Evolutionary conservation across 495 filamentous ascomycete genomes (phyloP), one percentile per base, ranked within the genome.

Genomic region (Hypoxylon subgilvum): DNA sequence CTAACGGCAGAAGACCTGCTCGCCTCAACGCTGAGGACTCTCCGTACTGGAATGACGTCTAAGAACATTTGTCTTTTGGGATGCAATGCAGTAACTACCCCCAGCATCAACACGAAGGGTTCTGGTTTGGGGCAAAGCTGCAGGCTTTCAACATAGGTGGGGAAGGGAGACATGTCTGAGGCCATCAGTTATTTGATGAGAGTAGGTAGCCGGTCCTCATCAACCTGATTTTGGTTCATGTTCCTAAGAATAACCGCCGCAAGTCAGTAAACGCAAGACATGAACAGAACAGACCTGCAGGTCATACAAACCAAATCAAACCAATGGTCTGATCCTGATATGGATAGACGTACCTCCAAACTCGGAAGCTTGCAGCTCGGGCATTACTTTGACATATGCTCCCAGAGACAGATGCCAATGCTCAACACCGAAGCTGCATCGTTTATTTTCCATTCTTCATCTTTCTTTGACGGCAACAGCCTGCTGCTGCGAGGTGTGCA

Each of bases 221-320:
- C 23, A 44, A 46, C 48, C 43, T 52, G 36, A 48, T 50, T 54
- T 58, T 21, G 31, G 44, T 54, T 50, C 32, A 35, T 44, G 36
- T 6, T 56, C 50, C 61, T 63, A 63, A 63, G 48, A 63, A 63
- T 63, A 63, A 54, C 61, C 42, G 46, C 60, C 52, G 54, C 34
- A 58, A 39, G 42, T 58, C 49, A 53, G 43, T 19, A 52, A 36
- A 49, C 46, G 53, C 61, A 58, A 52, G 39, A 54, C 53, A 57
- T 63, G 34, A 45, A 58, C 34, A 31, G 34, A 45, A 58, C 34
- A 31, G 32, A 54, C 32, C 41, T 63, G 61, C 49, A 54, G 49
- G 53, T 63, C 12, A 54, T 63, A 57, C 61, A 49, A 50, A 58
- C 54, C 49, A 32, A 50, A 58, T 49, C 49, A 32, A 52, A 23